A percentile compares a stretch with the other conserved stretches of the same genome.
phyloP scores from a whole-genome alignment of 345 rosid species.

The Abelmoschus esculentus region DNA sequence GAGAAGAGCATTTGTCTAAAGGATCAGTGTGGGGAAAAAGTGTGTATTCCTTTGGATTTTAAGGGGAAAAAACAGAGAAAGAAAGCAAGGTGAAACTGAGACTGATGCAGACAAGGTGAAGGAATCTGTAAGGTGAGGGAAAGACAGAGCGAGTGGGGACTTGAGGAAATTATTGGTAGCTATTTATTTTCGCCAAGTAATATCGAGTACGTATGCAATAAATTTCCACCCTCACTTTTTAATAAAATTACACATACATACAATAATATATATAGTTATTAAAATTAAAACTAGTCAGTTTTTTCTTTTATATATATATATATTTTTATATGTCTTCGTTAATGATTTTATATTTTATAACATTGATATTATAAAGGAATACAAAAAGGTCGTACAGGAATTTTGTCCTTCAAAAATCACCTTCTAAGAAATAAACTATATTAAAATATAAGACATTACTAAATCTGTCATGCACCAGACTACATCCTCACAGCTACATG shows the following conservation, averaged over 20 bases:
- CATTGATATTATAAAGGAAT: too few relatives aligned
- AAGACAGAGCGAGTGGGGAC: neutral
- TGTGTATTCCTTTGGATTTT: neutral
- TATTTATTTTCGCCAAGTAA: neutral
- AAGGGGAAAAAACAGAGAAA: neutral
- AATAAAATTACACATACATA: too few relatives aligned
- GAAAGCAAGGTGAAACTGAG: neutral
- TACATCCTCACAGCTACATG: constrained; percentile 60
- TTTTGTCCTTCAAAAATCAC: neutral
- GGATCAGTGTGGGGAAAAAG: neutral
- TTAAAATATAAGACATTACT: neutral
- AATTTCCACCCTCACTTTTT: neutral
- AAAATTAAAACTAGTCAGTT: too few relatives aligned
- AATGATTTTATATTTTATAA: too few relatives aligned
- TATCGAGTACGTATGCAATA: neutral
- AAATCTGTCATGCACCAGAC: neutral
- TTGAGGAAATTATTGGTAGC: neutral
- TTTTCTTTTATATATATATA: too few relatives aligned
- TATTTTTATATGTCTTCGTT: too few relatives aligned
- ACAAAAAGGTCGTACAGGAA: too few relatives aligned
- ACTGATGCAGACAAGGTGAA: neutral
- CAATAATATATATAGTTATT: too few relatives aligned
- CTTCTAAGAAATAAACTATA: neutral
- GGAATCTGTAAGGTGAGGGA: neutral
- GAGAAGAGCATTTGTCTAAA: constrained; percentile 1